Evolutionary conservation across 2,329 filamentous ascomycete species (phyloP).

Genomic region (Penicillium sp.): DNA sequence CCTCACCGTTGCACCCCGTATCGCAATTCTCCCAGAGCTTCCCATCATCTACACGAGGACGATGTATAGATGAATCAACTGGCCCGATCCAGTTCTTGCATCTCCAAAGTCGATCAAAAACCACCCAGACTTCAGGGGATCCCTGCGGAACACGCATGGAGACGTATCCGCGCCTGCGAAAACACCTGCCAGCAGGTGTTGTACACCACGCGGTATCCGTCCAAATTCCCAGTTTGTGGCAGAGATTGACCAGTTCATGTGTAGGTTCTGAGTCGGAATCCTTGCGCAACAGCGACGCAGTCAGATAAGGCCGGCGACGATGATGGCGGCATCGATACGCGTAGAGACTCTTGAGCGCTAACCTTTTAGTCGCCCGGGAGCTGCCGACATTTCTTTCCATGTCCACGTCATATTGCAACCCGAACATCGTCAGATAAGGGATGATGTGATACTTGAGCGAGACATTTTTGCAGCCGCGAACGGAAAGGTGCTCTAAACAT

Average conservation of each 20-base stretch:
- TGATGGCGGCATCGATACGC: conserved; percentile 64
- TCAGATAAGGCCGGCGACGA: conserved; percentile 59
- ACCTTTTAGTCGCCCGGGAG: conserved; percentile 35
- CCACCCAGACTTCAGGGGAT: conserved; percentile 61
- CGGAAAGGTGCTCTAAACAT: conserved; percentile 59
- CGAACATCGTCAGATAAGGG: conserved; percentile 55
- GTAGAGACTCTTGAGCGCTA: conserved; percentile 60
- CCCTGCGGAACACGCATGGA: conserved; percentile 55
- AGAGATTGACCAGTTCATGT: conserved; percentile 60
- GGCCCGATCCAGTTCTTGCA: conserved; percentile 59
- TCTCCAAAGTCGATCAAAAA: conserved; percentile 60
- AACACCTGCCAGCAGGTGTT: conserved; percentile 57
- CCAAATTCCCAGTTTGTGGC: conserved; percentile 60
- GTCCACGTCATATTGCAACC: conserved; percentile 45
- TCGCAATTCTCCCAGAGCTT: conserved; percentile 58
- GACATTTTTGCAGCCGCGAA: conserved; percentile 64
- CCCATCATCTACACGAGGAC: conserved; percentile 45
- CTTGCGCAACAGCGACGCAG: conserved; percentile 54
- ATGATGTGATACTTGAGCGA: conserved; percentile 65
- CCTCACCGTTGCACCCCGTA: conserved; percentile 55
- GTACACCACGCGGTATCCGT: conserved; percentile 63
- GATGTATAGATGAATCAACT: conserved; percentile 26
- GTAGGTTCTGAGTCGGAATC: conserved; percentile 62
- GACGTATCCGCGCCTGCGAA: conserved; percentile 57
- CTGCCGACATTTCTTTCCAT: conserved; percentile 42